Evolutionary conservation across 1,139 yeast species (phyloP), one percentile per base, ranked within the genome.

Genomic region (Suhomyces bokatorum): DNA sequence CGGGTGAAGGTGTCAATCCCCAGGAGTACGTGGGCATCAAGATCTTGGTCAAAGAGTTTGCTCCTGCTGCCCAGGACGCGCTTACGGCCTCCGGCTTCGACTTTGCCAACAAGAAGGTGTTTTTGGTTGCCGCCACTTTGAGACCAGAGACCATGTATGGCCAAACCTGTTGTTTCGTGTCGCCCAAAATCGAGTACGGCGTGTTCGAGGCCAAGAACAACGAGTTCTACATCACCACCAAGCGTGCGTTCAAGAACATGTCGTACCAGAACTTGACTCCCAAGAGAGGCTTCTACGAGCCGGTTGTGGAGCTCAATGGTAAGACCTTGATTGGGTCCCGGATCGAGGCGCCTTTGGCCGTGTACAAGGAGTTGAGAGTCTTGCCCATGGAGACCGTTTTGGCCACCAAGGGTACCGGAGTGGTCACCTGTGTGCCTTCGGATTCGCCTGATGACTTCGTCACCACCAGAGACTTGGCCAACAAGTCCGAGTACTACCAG

Each of bases 71-170:
- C 22, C 59, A 68, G 44, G 69, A 73, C 41, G 58, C 64, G 16
- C 71, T 91, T 37, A 73, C 73, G 39, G 71, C 73, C 42, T 69
- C 77, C 37, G 66, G 66, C 30, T 75, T 83, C 48, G 75, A 75
- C 45, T 42, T 62, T 35, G 57, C 66, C 22, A 75, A 68, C 47
- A 88, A 87, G 70, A 85, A 83, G 56, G 77, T 90, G 33, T 90
- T 67, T 70, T 76, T 93, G 52, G 90, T 95, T 44, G 99, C 99
- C 50, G 99, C 99, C 32, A 93, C 99, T 56, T 81, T 95, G 59
- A 86, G 99, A 74, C 97, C 99, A 32, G 99, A 93, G 73, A 93
- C 99, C 56, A 89, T 95, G 97, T 91, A 91, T 62, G 99, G 98
- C 53, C 99, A 95, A 75, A 87, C 97, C 3, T 88, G 97, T 77